A percentile compares a stretch with the other conserved stretches of the same genome.
Conservation (phyloP, 192 early-diverging fungal genomes). For the Coemansia interrupta region DNA sequence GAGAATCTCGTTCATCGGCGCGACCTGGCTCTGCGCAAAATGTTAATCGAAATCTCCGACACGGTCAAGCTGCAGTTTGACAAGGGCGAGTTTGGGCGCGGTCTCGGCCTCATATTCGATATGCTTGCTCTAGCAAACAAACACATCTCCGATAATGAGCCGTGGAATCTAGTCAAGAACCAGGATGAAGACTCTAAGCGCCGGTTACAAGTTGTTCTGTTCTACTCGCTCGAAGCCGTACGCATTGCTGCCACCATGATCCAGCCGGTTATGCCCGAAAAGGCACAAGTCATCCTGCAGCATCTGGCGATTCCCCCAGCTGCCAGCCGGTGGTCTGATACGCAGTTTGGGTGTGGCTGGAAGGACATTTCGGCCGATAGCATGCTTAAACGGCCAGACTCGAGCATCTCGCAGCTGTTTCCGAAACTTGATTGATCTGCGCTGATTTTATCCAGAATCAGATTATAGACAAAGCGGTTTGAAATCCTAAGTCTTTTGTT, state of each 20-base stretch:
- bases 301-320: constrained; percentile 55
- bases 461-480: too few relatives aligned
- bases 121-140: constrained; percentile 66
- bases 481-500: too few relatives aligned
- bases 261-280: constrained; percentile 83
- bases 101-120: constrained; percentile 62
- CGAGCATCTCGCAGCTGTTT: constrained; percentile 25
- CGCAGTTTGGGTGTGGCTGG: constrained; percentile 63
- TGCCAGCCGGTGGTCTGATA: constrained; percentile 61
- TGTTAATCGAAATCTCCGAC: constrained; percentile 18
- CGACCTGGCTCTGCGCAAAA: constrained; percentile 4
- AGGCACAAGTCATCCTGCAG: constrained; percentile 64
- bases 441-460: neutral
- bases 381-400: constrained; percentile 4
- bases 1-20: neutral
- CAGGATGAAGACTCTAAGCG: constrained; percentile 23
- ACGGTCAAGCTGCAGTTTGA: constrained; percentile 51
- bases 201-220: constrained; percentile 64
- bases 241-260: constrained; percentile 71
- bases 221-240: constrained; percentile 70
- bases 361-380: neutral
- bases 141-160: constrained; percentile 65
- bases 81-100: constrained; percentile 60
- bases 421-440: constrained; percentile 25
- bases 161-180: constrained; percentile 75